Conservation (phyloP, 805 yeast species). For the Wickerhamiella parazyma region DNA sequence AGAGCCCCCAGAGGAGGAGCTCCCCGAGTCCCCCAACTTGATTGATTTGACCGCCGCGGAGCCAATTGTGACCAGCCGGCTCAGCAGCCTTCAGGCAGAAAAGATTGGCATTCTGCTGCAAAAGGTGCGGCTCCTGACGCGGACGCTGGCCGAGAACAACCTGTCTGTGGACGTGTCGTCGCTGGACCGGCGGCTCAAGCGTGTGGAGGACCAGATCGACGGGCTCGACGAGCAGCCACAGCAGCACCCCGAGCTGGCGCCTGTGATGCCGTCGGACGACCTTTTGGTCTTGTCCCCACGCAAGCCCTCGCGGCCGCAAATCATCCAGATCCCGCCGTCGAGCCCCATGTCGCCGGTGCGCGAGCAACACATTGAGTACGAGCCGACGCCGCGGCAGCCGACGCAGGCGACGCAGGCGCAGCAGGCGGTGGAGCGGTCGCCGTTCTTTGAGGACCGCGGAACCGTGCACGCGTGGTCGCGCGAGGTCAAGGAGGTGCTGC, state of each 20-base stretch:
- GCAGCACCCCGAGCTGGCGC: background rate
- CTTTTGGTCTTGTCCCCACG: background rate
- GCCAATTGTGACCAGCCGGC: background rate
- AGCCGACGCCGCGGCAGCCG: too few relatives aligned
- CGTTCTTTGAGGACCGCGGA: background rate
- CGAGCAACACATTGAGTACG: too few relatives aligned
- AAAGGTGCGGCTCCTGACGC: slow-evolving; percentile 11
- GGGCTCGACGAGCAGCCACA: background rate
- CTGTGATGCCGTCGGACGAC: background rate
- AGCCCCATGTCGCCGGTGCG: too few relatives aligned
- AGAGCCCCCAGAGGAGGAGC: too few relatives aligned
- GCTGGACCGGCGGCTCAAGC: slow-evolving; percentile 12
- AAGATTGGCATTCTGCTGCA: slow-evolving; percentile 19
- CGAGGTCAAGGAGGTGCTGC: slow-evolving; percentile 50
- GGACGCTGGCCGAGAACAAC: background rate
- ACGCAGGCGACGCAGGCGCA: too few relatives aligned
- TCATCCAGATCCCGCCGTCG: too few relatives aligned
- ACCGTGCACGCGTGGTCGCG: slow-evolving; percentile 41
- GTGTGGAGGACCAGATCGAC: slow-evolving; percentile 12
- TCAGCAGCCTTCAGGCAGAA: slow-evolving; percentile 14
- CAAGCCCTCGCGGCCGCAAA: too few relatives aligned
- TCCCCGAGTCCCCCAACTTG: background rate
- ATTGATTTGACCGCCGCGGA: background rate
- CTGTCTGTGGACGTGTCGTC: slow-evolving; percentile 3
- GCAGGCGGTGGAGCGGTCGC: too few relatives aligned